Evolutionary conservation across 495 filamentous ascomycete species (phyloP).

Genomic region (Paragyromitra xinjiangensis): DNA sequence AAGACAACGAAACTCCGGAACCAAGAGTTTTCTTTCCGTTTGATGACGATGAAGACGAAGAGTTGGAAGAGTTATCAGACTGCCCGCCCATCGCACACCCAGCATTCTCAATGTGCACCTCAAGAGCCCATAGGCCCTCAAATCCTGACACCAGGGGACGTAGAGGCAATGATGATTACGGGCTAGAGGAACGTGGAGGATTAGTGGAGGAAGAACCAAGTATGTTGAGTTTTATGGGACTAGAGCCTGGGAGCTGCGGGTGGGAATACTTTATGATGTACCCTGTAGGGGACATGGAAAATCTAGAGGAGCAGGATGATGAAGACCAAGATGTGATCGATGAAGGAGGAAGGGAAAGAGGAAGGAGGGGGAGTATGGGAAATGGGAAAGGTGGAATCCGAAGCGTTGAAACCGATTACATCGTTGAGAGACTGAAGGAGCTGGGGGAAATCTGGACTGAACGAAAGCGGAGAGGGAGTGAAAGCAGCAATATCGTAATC

Average conservation of each 20-base stretch:
- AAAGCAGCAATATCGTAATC: constrained; percentile 31
- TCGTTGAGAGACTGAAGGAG: constrained; percentile 56
- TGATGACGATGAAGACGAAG: constrained; percentile 41
- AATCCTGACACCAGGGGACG: constrained; percentile 30
- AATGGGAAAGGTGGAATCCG: constrained; percentile 50
- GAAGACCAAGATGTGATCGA: constrained; percentile 39
- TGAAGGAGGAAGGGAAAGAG: constrained; percentile 51
- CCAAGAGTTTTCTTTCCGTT: constrained; percentile 54
- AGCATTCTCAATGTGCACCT: constrained; percentile 48
- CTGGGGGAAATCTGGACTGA: constrained; percentile 56
- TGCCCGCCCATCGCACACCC: constrained; percentile 51
- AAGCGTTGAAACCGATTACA: constrained; percentile 56
- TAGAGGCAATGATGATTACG: constrained; percentile 4
- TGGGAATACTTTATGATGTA: constrained; percentile 57
- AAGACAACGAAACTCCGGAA: constrained; percentile 40
- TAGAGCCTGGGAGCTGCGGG: constrained; percentile 55
- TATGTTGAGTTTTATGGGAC: constrained; percentile 53
- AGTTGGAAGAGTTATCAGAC: constrained; percentile 37
- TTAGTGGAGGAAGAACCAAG: constrained; percentile 52
- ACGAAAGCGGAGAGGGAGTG: constrained; percentile 24
- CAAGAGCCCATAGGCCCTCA: constrained; percentile 33
- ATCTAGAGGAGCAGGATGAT: constrained; percentile 44
- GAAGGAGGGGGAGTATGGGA: constrained; percentile 48
- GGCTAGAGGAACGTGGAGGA: constrained; percentile 35
- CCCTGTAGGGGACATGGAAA: constrained; percentile 53